A percentile compares a stretch with the other conserved stretches of the same genome.
These are phyloP conservation scores for Candida glucosophila DNA, from an alignment of 1,139 yeast species.

Conservation along the genomic window DNA sequence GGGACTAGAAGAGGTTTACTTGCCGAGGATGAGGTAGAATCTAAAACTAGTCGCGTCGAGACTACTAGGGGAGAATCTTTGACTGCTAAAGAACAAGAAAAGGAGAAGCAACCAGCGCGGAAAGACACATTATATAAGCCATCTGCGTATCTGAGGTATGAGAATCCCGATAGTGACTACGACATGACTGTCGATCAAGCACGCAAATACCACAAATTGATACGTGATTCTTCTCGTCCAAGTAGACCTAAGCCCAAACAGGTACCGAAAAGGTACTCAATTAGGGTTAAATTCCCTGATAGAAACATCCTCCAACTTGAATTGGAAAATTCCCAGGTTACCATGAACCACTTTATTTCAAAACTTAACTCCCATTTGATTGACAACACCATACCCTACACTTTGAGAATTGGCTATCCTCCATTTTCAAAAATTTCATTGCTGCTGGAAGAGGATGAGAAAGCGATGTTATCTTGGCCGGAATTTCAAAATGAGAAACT, in stretches of 20 bases:
- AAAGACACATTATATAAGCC: conserved; percentile 13
- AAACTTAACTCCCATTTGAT: conserved; percentile 26
- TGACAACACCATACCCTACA: too few species aligned
- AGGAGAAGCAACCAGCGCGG: neutral
- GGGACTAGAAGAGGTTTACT: neutral
- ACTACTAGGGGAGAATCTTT: neutral
- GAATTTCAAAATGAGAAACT: conserved; percentile 25
- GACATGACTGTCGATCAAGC: conserved; percentile 47
- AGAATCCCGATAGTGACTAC: conserved; percentile 40
- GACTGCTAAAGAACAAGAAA: neutral
- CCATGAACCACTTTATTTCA: conserved; percentile 36
- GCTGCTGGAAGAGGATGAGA: conserved; percentile 23
- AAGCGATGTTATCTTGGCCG: conserved; percentile 23
- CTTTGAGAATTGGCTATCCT: conserved; percentile 29
- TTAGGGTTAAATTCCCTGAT: conserved; percentile 50
- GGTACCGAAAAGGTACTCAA: conserved; percentile 19
- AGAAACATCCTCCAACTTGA: conserved; percentile 39
- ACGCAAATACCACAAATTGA: conserved; percentile 39
- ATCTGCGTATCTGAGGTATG: conserved; percentile 13
- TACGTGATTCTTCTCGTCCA: conserved; percentile 27
- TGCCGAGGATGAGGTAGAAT: neutral
- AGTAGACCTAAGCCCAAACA: conserved; percentile 3
- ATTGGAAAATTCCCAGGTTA: conserved; percentile 27
- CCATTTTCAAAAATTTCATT: conserved; percentile 32
- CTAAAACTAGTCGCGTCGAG: neutral